Evolutionary conservation across 73 alveolate species (phyloP).

Genomic region (Durusdinium trenchii): DNA sequence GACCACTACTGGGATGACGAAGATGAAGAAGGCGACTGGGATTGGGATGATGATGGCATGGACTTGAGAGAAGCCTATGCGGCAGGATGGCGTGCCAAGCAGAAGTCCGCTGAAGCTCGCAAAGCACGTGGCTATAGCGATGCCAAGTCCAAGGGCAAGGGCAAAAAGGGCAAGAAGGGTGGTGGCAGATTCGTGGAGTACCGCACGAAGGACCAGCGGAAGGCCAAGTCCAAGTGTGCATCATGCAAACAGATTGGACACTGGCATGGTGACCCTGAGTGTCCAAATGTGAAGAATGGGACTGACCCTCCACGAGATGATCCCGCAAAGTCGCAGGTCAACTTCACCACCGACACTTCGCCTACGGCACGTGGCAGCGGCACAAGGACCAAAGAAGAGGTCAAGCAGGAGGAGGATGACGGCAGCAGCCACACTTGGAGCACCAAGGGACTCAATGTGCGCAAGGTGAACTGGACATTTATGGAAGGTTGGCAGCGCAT

Average conservation of each 20-base stretch:
- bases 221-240: background rate
- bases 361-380: background rate
- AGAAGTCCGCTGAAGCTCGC: background rate
- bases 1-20: background rate
- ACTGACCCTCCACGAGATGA: no score
- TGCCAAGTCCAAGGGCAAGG: background rate
- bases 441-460: no score
- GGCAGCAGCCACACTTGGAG: no score
- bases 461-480: no score
- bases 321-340: no score
- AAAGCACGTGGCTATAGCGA: slow-evolving; percentile 4
- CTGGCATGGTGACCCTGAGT: background rate
- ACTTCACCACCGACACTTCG: no score
- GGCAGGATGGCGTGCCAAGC: slow-evolving; percentile 42
- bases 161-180: background rate
- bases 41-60: background rate
- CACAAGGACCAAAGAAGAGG: background rate
- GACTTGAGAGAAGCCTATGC: slow-evolving; percentile 29
- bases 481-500: no score
- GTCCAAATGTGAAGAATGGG: background rate
- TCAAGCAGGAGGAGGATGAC: background rate
- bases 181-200: background rate
- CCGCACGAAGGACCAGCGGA: background rate
- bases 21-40: background rate
- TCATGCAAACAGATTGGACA: slow-evolving; percentile 6